Base-by-base conservation (phyloP, 2,329 filamentous ascomycete species). In the Phyllosticta capitalensis region DNA sequence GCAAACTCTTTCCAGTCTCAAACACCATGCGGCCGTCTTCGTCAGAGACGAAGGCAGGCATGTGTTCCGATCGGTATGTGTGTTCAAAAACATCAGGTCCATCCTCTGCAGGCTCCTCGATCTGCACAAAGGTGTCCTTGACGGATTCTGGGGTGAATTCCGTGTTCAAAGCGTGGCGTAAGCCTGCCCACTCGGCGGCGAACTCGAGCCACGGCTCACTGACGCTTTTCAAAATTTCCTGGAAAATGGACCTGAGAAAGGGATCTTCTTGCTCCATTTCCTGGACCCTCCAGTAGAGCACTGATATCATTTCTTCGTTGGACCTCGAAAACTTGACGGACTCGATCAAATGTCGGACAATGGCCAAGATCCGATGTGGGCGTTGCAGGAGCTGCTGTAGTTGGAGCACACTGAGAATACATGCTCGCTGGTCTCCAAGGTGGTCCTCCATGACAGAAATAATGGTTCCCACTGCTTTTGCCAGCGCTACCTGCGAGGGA, bases 1-100 rank as follows among this genome's bases (percentile, higher is more conserved):
- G 83, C 54, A 95, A 73, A 68, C 88, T 92, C 65, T 82, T 83
- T 3, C 89, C 90, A 3, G 86, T 88, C 68, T 95, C 89, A 64
- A 92, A 92, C n/a, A 94, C 83, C 5, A 79, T 76, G 55, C 82
- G 79, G 2, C 84, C 85, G 64, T 92, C 81, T 60, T 94, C 89
- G 5, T 76, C 70, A 0, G 85, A 81, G 52, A 95, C 78, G 64
- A 94, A 94, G 1, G 79, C 76, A 0, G 89, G 89, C 74, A 94
- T 84, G 63, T 82, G 82, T 26, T 81, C 76, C 21, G 78, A 76
- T 61, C 87, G 83, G 30, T 92, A 79, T 5, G 83, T 73, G 64
- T 83, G 89, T 62, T 88, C 83, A 1, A 22, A 14, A 19, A 12
- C 26, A 4, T 65, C 63, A 1, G 60, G 63, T 20, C 67, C 62